Evolutionary conservation across 129 eudicot genomes (phyloP).

Genomic region (Arctium minus): DNA sequence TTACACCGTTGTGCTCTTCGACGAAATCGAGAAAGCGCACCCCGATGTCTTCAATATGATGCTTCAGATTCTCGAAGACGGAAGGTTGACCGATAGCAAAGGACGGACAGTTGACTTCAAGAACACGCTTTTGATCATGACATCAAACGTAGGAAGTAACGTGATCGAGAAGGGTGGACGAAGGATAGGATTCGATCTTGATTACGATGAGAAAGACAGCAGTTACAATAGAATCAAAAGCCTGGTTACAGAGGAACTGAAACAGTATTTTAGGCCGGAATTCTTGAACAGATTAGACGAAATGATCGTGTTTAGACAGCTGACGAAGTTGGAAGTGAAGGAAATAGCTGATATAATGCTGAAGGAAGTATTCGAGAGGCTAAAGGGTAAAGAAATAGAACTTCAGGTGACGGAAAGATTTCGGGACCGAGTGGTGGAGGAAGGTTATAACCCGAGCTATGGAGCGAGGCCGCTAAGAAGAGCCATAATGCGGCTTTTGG

Average conservation of each 20-base stretch:
- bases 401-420: constrained; percentile 33
- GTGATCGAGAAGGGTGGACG: constrained; percentile 42
- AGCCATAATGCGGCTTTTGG: constrained; percentile 42
- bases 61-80: constrained; percentile 59
- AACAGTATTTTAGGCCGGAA: constrained; percentile 38
- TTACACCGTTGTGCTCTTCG: constrained; percentile 40
- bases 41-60: constrained; percentile 41
- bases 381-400: constrained; percentile 33
- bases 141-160: constrained; percentile 43
- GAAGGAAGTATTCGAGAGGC: constrained; percentile 36
- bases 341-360: constrained; percentile 42
- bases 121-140: constrained; percentile 45
- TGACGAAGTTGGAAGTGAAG: constrained; percentile 27
- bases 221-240: constrained; percentile 52
- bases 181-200: constrained; percentile 75
- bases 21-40: constrained; percentile 60
- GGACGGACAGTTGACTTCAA: constrained; percentile 49
- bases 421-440: constrained; percentile 38
- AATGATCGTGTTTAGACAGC: constrained; percentile 34
- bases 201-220: constrained; percentile 70
- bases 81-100: constrained; percentile 47
- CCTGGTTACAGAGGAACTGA: constrained; percentile 31
- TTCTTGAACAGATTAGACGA: constrained; percentile 46
- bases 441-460: constrained; percentile 40
- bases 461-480: constrained; percentile 60